Conservation (phyloP, 163 green algal genomes). For the Scenedesmus sp. region DNA sequence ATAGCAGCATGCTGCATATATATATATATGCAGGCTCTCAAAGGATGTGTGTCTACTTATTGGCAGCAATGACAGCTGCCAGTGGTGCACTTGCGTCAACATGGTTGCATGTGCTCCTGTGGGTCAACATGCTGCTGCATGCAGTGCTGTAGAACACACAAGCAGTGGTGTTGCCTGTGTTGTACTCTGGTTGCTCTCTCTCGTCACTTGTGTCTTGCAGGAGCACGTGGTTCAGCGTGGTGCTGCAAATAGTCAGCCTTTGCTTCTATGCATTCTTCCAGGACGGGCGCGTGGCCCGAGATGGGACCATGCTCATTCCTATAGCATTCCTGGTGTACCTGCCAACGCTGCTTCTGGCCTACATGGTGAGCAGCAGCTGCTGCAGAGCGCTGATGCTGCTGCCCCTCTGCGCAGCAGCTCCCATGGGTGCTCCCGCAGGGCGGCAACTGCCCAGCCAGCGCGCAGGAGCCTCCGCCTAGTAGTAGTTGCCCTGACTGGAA, state of each 20-base stretch:
- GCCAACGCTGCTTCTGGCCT: not conserved
- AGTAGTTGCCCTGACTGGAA: not conserved
- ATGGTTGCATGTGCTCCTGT: no score
- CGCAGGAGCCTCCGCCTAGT: not conserved
- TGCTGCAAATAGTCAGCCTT: slow-evolving; percentile 14
- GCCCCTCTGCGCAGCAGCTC: not conserved
- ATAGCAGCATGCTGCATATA: not conserved
- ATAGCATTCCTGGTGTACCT: slow-evolving; percentile 21
- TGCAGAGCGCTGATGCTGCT: not conserved
- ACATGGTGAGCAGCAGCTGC: slow-evolving; percentile 23
- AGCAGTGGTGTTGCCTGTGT: not conserved
- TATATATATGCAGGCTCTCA: not conserved
- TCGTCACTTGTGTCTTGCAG: not conserved
- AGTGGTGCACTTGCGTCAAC: no score
- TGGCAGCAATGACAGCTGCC: not conserved
- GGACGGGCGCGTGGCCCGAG: not conserved
- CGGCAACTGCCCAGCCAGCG: not conserved
- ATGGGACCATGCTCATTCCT: not conserved
- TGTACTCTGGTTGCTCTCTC: not conserved
- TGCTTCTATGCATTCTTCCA: slow-evolving; percentile 35
- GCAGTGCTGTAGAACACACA: not conserved
- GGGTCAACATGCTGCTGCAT: not conserved
- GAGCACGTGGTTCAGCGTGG: slow-evolving; percentile 20
- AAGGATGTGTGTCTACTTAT: not conserved
- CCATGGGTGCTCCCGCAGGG: no score